Conservation (phyloP, 257 asterid genomes). For the Salvia splendens region DNA sequence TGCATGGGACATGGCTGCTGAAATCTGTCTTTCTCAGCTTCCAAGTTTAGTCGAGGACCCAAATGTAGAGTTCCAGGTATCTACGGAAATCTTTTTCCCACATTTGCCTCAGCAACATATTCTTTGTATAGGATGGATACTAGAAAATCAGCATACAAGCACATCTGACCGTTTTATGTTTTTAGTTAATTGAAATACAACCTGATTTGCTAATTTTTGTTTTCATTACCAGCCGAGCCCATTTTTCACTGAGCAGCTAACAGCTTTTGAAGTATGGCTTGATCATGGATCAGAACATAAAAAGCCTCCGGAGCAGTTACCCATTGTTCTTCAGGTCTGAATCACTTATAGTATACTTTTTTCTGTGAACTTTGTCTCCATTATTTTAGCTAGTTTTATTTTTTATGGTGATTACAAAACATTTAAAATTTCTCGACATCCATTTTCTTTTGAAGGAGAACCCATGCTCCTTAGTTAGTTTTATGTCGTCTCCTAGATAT, state of each 20-base stretch:
- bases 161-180: constrained; percentile 5
- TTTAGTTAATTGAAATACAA: constrained; percentile 6
- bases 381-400: not conserved
- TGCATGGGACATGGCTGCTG: constrained; percentile 99
- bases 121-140: constrained; percentile 17
- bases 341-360: constrained; percentile 19
- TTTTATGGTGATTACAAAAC: not conserved
- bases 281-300: constrained; percentile 97
- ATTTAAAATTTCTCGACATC: not conserved
- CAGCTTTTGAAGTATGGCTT: constrained; percentile 99
- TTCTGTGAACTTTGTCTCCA: not conserved
- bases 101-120: constrained; percentile 18
- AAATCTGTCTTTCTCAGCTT: constrained; percentile 97
- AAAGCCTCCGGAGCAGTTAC: constrained; percentile 97
- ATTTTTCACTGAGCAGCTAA: constrained; percentile 72
- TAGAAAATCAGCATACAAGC: constrained; percentile 2
- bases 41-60: constrained; percentile 90
- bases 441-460: not conserved
- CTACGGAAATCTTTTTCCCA: constrained; percentile 3
- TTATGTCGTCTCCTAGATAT: not conserved
- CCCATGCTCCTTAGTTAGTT: not conserved
- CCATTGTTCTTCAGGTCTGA: constrained; percentile 96
- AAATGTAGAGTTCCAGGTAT: constrained; percentile 92
- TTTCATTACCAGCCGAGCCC: constrained; percentile 80
- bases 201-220: constrained; percentile 18